phyloP scores from a whole-genome alignment of 805 yeast species.

The Lipomyces mesembrius region DNA sequence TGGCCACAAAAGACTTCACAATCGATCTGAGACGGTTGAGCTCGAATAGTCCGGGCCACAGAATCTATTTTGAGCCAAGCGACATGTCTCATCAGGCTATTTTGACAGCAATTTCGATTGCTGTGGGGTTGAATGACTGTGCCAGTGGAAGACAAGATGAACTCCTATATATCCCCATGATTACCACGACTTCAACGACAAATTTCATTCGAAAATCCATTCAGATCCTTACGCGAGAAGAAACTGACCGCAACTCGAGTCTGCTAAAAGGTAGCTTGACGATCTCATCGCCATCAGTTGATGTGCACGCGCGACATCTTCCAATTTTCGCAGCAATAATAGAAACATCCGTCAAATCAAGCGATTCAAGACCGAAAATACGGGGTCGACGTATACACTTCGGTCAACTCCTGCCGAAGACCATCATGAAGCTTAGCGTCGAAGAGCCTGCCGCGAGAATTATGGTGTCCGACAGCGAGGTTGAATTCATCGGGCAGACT shows the following conservation, averaged over 20 bases:
- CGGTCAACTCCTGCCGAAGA: constrained; percentile 39
- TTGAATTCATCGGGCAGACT: background rate
- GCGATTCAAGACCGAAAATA: constrained; percentile 9
- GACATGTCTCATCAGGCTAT: constrained; percentile 51
- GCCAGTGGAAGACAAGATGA: constrained; percentile 45
- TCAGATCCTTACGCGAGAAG: constrained; percentile 41
- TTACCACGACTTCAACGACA: constrained; percentile 46
- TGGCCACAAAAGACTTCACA: constrained; percentile 45
- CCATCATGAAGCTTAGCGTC: constrained; percentile 41
- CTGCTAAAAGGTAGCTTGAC: constrained; percentile 44
- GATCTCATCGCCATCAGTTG: constrained; percentile 48
- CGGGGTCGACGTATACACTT: constrained; percentile 7
- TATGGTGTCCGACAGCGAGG: constrained; percentile 35
- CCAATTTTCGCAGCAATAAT: constrained; percentile 42
- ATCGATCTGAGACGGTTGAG: constrained; percentile 49
- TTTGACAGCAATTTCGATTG: constrained; percentile 45
- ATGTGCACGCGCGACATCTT: constrained; percentile 46
- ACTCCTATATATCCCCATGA: constrained; percentile 48
- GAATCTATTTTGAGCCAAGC: constrained; percentile 44
- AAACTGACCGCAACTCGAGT: constrained; percentile 40
- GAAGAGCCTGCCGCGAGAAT: constrained; percentile 47
- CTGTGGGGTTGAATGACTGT: constrained; percentile 44
- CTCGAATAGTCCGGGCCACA: constrained; percentile 49
- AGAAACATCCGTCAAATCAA: constrained; percentile 16
- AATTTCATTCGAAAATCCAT: constrained; percentile 47